Percentiles rank a stretch among this genome's conserved stretches.
These are phyloP conservation scores for Aristolochia contorta DNA, from an alignment of 164 flowering plant species.

Conservation along the genomic window DNA sequence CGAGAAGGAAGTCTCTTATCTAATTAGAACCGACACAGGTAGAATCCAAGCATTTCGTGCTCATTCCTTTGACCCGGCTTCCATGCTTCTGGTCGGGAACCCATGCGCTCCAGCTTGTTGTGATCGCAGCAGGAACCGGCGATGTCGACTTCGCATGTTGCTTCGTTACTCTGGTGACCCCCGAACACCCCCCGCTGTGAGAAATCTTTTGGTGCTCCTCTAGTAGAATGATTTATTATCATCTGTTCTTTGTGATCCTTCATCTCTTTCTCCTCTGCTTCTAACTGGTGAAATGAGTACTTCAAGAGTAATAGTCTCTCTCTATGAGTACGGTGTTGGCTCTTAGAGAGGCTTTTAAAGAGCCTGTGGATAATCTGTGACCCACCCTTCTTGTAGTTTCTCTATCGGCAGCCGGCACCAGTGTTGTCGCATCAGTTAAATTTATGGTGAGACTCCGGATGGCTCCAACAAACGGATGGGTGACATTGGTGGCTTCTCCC, in stretches of 20 bases:
- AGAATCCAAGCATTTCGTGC: slow-evolving; percentile 7
- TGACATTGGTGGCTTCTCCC: no score
- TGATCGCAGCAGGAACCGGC: background rate
- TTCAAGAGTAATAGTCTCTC: no score
- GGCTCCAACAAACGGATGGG: no score
- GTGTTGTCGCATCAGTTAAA: no score
- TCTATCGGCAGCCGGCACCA: no score
- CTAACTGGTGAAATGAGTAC: background rate
- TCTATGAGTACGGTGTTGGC: no score
- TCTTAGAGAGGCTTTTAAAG: no score
- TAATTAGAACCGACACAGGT: slow-evolving; percentile 3
- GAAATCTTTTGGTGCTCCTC: background rate
- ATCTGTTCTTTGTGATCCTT: background rate
- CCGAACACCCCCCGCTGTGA: background rate
- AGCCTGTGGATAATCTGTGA: no score
- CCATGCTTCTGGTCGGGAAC: slow-evolving; percentile 1
- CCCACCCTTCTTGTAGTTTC: no score
- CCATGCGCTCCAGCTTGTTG: background rate
- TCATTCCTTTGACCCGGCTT: slow-evolving; percentile 6
- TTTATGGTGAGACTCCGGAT: no score
- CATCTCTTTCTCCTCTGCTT: slow-evolving; percentile 1
- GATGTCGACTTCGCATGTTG: background rate
- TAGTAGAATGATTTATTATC: background rate
- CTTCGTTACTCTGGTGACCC: background rate
- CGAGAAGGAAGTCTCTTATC: background rate